These are phyloP conservation scores for Sarocladiaceae sp. DNA, from an alignment of 2,329 filamentous ascomycete species.

Conservation along the genomic window DNA sequence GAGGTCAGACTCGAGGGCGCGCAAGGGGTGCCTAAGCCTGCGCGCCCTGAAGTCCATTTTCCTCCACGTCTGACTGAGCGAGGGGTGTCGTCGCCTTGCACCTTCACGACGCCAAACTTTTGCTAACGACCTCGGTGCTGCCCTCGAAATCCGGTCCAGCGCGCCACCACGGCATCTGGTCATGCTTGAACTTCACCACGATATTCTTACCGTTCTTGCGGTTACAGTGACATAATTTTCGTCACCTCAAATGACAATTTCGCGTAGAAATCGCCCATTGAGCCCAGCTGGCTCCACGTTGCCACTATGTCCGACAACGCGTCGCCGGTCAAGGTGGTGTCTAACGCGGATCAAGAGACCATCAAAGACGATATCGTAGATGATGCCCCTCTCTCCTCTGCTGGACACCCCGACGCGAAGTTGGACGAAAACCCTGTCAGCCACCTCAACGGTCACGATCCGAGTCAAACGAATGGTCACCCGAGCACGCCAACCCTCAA, in stretches of 20 bases:
- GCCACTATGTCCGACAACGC: constrained; percentile 55
- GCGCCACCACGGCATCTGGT: constrained; percentile 41
- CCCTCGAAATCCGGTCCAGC: constrained; percentile 37
- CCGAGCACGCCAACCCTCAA: constrained; percentile 9
- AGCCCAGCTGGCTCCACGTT: constrained; percentile 34
- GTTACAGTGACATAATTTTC: constrained; percentile 51
- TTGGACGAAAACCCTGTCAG: neutral
- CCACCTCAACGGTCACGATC: constrained; percentile 6
- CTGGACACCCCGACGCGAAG: neutral
- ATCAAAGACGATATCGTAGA: constrained; percentile 12
- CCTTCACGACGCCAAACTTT: constrained; percentile 34
- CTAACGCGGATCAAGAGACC: constrained; percentile 17
- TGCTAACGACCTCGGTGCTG: constrained; percentile 41
- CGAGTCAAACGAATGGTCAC: constrained; percentile 20
- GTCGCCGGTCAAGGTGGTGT: constrained; percentile 41
- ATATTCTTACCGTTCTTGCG: constrained; percentile 37
- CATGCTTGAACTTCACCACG: constrained; percentile 48
- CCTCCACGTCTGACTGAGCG: constrained; percentile 2
- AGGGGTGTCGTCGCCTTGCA: constrained; percentile 14
- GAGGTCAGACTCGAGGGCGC: too few species aligned
- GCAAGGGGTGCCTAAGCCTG: too few species aligned
- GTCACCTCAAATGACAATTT: constrained; percentile 50
- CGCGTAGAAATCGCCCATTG: constrained; percentile 46
- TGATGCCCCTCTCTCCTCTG: neutral
- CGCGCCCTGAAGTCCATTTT: neutral